Conservation (phyloP, 2,329 filamentous ascomycete species). For the Aspergillus phoenicis region DNA sequence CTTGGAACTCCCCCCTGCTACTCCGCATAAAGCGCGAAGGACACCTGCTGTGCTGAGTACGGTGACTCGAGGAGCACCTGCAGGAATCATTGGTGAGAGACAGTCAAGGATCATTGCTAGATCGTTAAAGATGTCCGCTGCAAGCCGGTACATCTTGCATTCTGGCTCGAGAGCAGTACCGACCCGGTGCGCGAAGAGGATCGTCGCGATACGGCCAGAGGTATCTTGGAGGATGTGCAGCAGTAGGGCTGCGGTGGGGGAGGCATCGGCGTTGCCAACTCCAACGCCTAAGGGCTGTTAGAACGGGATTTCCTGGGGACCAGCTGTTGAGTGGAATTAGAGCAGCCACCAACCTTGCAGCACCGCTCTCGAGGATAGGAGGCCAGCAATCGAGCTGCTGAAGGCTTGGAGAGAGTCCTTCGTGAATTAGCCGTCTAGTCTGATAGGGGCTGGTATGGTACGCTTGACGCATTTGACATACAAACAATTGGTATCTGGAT, state of each 20-base stretch:
- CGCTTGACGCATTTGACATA: slow-evolving; percentile 39
- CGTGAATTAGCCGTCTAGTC: background rate
- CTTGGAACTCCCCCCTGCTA: slow-evolving; percentile 87
- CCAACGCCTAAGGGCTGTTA: slow-evolving; percentile 63
- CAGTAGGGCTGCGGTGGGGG: slow-evolving; percentile 77
- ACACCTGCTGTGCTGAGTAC: slow-evolving; percentile 64
- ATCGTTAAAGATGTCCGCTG: slow-evolving; percentile 88
- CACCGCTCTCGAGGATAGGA: slow-evolving; percentile 80
- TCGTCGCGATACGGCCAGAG: slow-evolving; percentile 79
- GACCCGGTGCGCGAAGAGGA: slow-evolving; percentile 79
- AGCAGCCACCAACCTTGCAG: slow-evolving; percentile 62
- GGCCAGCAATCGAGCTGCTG: slow-evolving; percentile 45
- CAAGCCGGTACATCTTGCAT: slow-evolving; percentile 84
- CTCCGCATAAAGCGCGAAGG: slow-evolving; percentile 74
- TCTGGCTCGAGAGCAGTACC: slow-evolving; percentile 85
- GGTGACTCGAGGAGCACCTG: slow-evolving; percentile 54
- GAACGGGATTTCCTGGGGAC: slow-evolving; percentile 3
- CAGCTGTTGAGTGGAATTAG: background rate
- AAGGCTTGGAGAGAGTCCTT: slow-evolving; percentile 47
- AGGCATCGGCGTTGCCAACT: slow-evolving; percentile 76
- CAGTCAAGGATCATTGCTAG: slow-evolving; percentile 83
- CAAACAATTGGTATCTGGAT: slow-evolving; percentile 67
- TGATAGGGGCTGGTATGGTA: background rate
- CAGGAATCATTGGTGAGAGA: slow-evolving; percentile 72
- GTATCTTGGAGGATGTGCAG: slow-evolving; percentile 82